These are phyloP conservation scores for Dioszegia hungarica DNA, from an alignment of 768 basidiomycete species.

Conservation along the genomic window DNA sequence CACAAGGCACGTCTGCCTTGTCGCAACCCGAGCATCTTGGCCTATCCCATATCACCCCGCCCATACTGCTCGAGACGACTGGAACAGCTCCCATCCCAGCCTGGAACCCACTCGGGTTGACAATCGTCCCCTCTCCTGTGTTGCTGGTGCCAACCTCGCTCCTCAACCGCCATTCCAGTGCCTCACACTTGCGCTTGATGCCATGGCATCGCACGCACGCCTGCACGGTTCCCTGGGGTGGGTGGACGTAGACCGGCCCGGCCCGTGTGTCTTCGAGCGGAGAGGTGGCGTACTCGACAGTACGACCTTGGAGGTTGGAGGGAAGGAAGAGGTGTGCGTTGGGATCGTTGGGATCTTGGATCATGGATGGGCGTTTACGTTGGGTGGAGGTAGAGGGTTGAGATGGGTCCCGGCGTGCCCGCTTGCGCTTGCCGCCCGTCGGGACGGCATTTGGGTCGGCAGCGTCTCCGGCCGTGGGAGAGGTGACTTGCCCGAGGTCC, in stretches of 20 bases:
- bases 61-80: too few species aligned
- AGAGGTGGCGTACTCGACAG: conserved; percentile 29
- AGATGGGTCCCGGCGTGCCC: not conserved
- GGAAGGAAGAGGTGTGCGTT: not conserved
- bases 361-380: not conserved
- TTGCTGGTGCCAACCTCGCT: conserved; percentile 34
- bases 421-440: not conserved
- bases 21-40: conserved; percentile 8
- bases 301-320: not conserved
- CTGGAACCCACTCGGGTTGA: too few species aligned
- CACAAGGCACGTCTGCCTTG: conserved; percentile 7
- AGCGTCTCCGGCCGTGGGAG: not conserved
- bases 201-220: conserved; percentile 40
- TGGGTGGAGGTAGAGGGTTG: not conserved
- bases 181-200: conserved; percentile 42
- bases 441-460: not conserved
- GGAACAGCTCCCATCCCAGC: too few species aligned
- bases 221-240: conserved; percentile 29
- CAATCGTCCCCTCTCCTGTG: too few species aligned
- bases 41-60: conserved; percentile 1
- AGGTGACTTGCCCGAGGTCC: not conserved
- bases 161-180: conserved; percentile 26
- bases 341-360: conserved; percentile 2
- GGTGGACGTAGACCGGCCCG: conserved; percentile 37
- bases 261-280: conserved; percentile 22